These are phyloP conservation scores for Fusarium bulbicola DNA, from an alignment of 2,329 filamentous ascomycete species.

Conservation along the genomic window DNA sequence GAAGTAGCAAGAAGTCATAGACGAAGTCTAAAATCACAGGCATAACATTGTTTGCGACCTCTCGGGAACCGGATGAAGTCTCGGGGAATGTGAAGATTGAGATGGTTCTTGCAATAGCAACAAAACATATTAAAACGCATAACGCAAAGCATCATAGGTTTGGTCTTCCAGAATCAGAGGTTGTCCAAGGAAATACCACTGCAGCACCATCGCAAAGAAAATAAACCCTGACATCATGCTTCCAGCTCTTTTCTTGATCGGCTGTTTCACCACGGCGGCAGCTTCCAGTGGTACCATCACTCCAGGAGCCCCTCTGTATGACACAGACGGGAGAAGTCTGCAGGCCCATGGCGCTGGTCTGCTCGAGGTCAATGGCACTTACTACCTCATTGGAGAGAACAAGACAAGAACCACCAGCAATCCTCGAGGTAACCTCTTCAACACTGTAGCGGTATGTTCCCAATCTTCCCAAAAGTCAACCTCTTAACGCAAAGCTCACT, in stretches of 20 bases:
- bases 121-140: fast-evolving
- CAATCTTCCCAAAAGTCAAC: background rate
- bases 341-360: background rate
- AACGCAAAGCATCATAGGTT: background rate
- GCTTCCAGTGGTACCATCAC: background rate
- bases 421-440: background rate
- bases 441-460: background rate
- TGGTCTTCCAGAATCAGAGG: background rate
- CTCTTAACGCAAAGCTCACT: background rate
- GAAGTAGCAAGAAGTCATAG: background rate
- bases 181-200: no score
- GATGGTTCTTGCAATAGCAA: background rate
- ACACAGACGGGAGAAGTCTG: background rate
- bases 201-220: background rate
- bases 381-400: background rate
- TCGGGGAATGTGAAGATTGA: background rate
- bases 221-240: background rate
- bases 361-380: background rate
- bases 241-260: background rate
- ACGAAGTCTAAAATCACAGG: background rate
- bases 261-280: background rate
- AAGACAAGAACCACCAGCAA: background rate
- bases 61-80: background rate
- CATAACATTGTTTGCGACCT: background rate
- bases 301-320: background rate